Conservation (phyloP, 2,329 filamentous ascomycete species). For the Colletotrichum godetiae region DNA sequence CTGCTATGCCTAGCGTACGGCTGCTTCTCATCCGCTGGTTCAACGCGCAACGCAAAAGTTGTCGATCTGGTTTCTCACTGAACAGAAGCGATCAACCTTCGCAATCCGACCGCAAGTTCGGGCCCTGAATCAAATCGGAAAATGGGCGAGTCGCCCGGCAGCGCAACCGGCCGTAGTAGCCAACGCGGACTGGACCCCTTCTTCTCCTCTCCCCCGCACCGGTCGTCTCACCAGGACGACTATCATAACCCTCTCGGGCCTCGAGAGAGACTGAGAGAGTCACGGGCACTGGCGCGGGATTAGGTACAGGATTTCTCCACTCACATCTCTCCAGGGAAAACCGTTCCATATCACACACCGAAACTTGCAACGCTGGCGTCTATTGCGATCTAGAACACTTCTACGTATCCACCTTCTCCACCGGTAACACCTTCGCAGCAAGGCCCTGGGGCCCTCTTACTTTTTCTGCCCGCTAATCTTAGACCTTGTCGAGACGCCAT, state of each 20-base stretch:
- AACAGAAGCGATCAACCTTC: conserved; percentile 18
- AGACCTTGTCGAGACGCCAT: not conserved
- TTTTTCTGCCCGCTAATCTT: not conserved
- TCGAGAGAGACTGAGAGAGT: not conserved
- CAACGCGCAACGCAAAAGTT: not conserved
- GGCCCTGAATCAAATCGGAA: not conserved
- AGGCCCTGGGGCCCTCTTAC: conserved; percentile 1
- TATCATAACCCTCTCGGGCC: not conserved
- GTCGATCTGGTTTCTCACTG: conserved; percentile 10
- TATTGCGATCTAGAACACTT: conserved; percentile 32
- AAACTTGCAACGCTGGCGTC: conserved; percentile 27
- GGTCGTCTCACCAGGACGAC: conserved; percentile 18
- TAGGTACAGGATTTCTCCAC: not conserved
- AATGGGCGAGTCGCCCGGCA: not conserved
- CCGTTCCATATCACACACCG: conserved; percentile 26
- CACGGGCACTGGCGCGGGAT: not conserved
- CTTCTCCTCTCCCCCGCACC: conserved; percentile 22
- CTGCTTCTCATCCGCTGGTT: not conserved
- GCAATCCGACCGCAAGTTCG: not conserved
- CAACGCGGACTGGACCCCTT: not conserved
- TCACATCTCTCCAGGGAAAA: conserved; percentile 20
- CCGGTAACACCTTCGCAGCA: not conserved
- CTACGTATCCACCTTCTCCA: conserved; percentile 6
- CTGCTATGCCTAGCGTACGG: not conserved
- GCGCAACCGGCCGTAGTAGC: not conserved